Percentiles rank a stretch among this genome's conserved stretches.
phyloP scores from a whole-genome alignment of 208 protist genomes.

The Naegleria gruberi region DNA sequence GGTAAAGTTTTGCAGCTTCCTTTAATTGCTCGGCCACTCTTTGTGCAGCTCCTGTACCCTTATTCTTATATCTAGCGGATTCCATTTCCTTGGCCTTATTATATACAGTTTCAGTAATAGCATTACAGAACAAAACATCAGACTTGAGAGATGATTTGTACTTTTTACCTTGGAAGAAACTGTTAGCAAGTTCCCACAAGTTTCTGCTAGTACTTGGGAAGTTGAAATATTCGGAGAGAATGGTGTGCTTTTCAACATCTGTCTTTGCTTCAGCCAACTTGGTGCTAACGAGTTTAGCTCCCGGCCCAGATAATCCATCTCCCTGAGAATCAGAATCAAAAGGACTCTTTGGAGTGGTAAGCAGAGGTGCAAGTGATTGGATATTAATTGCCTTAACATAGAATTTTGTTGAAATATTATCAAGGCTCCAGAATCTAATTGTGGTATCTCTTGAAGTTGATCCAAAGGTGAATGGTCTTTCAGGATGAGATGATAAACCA shows the following conservation, averaged over 20 bases:
- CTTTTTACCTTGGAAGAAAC: neutral
- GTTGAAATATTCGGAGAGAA: constrained; percentile 22
- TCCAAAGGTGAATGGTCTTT: constrained; percentile 74
- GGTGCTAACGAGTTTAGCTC: constrained; percentile 10
- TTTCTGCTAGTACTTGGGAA: neutral
- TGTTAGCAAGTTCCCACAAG: neutral
- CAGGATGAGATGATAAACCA: constrained; percentile 57
- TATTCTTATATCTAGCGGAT: constrained; percentile 56
- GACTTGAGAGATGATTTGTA: constrained; percentile 22
- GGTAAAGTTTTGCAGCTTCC: constrained; percentile 58
- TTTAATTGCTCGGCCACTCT: constrained; percentile 49
- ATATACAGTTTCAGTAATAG: constrained; percentile 47
- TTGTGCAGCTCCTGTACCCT: constrained; percentile 47
- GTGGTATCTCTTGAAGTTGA: constrained; percentile 71
- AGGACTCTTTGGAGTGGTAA: neutral
- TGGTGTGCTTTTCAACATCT: constrained; percentile 24
- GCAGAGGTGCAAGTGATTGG: neutral
- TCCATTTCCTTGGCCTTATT: constrained; percentile 57
- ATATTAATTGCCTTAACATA: constrained; percentile 53
- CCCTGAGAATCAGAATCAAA: constrained; percentile 43
- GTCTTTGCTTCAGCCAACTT: neutral
- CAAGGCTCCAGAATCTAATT: constrained; percentile 69
- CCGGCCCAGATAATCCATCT: constrained; percentile 48
- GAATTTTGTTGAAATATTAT: constrained; percentile 53
- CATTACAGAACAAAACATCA: constrained; percentile 44